These are phyloP conservation scores for Calonectria hawksworthii DNA, from an alignment of 2,329 filamentous ascomycete genomes.

Conservation along the genomic window DNA sequence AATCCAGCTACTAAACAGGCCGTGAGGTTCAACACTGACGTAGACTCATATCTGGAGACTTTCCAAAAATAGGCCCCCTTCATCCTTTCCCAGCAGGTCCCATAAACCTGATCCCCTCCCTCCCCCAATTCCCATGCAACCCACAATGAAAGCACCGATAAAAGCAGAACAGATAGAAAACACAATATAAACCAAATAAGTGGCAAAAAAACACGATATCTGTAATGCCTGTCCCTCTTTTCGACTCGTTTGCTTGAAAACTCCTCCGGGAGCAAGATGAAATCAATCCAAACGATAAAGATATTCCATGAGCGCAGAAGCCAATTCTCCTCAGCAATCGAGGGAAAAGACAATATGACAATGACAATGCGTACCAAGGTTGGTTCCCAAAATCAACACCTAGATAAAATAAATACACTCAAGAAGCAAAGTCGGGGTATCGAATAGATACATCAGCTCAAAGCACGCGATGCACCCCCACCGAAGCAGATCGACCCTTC, in stretches of 20 bases:
- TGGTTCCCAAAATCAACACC: slow-evolving; percentile 20
- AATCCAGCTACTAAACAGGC: slow-evolving; percentile 5
- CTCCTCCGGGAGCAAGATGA: not conserved
- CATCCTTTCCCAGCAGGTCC: slow-evolving; percentile 3
- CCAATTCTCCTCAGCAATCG: not conserved
- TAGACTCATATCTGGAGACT: slow-evolving; percentile 6
- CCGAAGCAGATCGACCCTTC: not conserved
- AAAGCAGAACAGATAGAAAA: not conserved
- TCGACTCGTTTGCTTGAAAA: not conserved
- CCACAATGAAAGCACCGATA: not conserved
- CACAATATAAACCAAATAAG: not conserved
- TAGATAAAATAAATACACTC: slow-evolving; percentile 22
- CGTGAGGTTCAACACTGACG: not conserved
- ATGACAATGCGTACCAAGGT: slow-evolving; percentile 11
- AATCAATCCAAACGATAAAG: slow-evolving; percentile 2
- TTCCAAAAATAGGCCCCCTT: not conserved
- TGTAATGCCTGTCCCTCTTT: slow-evolving; percentile 1
- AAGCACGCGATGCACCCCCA: not conserved
- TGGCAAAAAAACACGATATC: not conserved
- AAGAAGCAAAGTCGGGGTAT: slow-evolving; percentile 14
- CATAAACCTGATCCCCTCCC: not conserved
- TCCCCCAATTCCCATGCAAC: not conserved
- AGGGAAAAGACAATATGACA: not conserved
- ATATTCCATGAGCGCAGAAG: not conserved
- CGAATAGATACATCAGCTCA: not conserved